Conservation (phyloP, 2,329 filamentous ascomycete species). For the Aureobasidium sp. region DNA sequence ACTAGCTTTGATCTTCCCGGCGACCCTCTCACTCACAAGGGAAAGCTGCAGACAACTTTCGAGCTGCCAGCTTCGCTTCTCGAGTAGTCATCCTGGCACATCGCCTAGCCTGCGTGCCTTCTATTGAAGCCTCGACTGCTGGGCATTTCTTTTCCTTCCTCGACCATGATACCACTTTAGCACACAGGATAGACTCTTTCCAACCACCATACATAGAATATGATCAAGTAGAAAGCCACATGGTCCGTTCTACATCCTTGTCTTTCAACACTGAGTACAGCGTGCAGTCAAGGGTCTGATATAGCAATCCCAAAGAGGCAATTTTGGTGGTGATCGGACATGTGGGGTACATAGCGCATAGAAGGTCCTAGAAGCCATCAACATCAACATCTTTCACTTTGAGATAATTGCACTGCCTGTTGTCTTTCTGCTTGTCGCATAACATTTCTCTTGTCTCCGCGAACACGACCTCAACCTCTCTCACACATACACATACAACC, state of each 20-base stretch:
- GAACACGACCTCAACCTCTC: not conserved
- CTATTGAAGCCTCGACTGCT: not conserved
- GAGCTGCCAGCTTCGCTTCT: slow-evolving; percentile 28
- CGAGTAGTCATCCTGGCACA: slow-evolving; percentile 20
- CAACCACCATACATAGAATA: not conserved
- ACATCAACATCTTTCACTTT: not conserved
- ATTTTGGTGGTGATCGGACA: not conserved
- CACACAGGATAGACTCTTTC: not conserved
- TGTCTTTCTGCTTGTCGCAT: not conserved
- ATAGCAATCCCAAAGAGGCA: not conserved
- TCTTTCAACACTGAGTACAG: not conserved
- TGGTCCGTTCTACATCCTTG: not conserved
- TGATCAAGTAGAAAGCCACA: not conserved
- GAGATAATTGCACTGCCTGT: not conserved
- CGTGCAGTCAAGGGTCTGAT: not conserved
- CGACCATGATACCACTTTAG: slow-evolving; percentile 7
- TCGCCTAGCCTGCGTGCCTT: not conserved
- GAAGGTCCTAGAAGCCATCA: slow-evolving; percentile 11
- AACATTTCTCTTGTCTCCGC: not conserved
- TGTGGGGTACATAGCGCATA: slow-evolving; percentile 6
- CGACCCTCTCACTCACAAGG: slow-evolving; percentile 25
- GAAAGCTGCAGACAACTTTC: slow-evolving; percentile 27
- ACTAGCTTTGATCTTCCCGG: slow-evolving; percentile 22
- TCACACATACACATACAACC: not conserved
- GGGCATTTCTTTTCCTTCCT: not conserved